Base-by-base conservation (phyloP, 768 basidiomycete species). In the Rossbeevera mucosa region DNA sequence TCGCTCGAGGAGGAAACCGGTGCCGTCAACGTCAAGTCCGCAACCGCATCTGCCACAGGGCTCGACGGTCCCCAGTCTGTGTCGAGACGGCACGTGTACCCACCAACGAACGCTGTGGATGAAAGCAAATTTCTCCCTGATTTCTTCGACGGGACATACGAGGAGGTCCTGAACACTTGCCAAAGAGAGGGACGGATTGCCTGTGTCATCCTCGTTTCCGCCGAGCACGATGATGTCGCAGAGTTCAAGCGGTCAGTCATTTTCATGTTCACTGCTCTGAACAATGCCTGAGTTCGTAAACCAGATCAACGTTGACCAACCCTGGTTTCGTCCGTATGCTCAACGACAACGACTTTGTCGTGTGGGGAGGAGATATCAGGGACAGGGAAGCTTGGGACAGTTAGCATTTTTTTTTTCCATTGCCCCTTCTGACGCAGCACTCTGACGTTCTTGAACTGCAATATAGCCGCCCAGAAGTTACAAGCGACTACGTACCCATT, bases 301-400 rank as follows among this genome's bases (percentile, higher is more conserved):
- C n/a, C n/a, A n/a, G 89, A 54, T 76, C 78, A 4, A 91, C 91
- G 0, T 75, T 98, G 16, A 86, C 87, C 1, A 84, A 95, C 62
- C 71, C 83, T 2, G 72, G 76, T 8, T 77, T 97, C 42, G 80
- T 94, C 7, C 79, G 78, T 22, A 67, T 81, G 3, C 74, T 96
- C 21, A 77, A 79, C 45, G 83, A 87, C 29, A 87, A 93, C 65
- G 75, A 86, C 46, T 76, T 95, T 48, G 60, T 93, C 16, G 82
- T 92, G 7, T 99, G 94, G 95, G 95, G 88, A 3, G 94, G 91
- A 14, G 94, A 97, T 64, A 82, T 96, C 7, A 77, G 86, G 29
- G 86, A 89, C 59, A 76, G 76, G 30, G 91, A 95, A 55, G 82
- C 90, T 5, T 93, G 92, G 80, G 80, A 83, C 64, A 81, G 85